Base-by-base conservation (phyloP, 208 protist species). In the Crithidia acanthocephali region DNA sequence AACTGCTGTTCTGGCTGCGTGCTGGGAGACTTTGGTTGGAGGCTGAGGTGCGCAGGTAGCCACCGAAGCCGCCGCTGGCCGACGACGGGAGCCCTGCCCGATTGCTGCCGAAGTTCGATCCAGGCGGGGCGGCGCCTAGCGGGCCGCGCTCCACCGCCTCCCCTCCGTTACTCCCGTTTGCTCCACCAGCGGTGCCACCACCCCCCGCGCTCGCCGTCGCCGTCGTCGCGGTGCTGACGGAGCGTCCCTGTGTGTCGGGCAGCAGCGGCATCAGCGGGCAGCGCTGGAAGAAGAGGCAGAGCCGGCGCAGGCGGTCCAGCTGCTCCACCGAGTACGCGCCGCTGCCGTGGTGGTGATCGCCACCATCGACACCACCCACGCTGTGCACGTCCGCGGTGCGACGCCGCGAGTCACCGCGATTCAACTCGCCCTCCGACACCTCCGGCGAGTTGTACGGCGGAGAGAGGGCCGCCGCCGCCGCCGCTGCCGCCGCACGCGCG, bases 191-290 rank as follows among this genome's bases (percentile, higher is more conserved):
- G 15, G 50, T 6, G 23, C 15, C 32, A 20, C 28, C 51, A 23
- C 22, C 55, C 48, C 30, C 44, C 28, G 27, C 13, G 40, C 6
- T 47, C 57, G 61, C 28, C 25, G 35, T 61, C 11, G 30, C 32
- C 3, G 53, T 53, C 35, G 47, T 25, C 51, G 53, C 50, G 44
- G 50, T 60, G 56, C 51, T 70, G 55, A 44, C 25, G 60, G 55
- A 72, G 48, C 40, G 51, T 6, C 32, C 11, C 27, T 60, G 55
- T 0, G n/a, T 44, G n/a, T 67, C 59, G 2, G 58, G 72, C 58
- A 40, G 40, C 59, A 48, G 10, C 57, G 72, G 72, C 64, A 78
- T 72, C 18, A 78, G 30, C 25, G 72, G 72, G 22, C 72, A 78
- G 1, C 32, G 72, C 27, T 47, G 72, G 23, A 78, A 78, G 22